Conservation (phyloP, 2,329 filamentous ascomycete species). For the Aspergillus sp. region DNA sequence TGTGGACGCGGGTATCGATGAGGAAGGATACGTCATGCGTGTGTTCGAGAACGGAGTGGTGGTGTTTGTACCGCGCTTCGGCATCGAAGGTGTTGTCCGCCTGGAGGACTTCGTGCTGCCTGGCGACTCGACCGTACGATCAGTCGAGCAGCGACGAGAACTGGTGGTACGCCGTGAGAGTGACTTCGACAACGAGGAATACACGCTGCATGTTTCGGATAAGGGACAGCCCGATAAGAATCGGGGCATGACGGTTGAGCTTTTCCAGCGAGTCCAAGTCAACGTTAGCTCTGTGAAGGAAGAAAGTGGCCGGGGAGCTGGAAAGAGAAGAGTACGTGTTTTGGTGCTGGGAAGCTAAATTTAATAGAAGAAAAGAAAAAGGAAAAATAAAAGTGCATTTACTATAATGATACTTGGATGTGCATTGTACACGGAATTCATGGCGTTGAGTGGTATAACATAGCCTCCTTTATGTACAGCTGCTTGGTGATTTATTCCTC, state of each 20-base stretch:
- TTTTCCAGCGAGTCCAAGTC: slow-evolving; percentile 91
- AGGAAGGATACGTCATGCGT: slow-evolving; percentile 95
- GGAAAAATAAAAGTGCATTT: background rate
- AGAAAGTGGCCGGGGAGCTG: slow-evolving; percentile 69
- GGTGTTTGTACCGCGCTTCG: slow-evolving; percentile 92
- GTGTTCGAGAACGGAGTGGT: slow-evolving; percentile 98
- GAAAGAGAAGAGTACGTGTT: slow-evolving; percentile 70
- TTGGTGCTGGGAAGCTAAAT: slow-evolving; percentile 33
- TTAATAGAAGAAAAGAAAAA: slow-evolving; percentile 1
- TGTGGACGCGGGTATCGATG: slow-evolving; percentile 56
- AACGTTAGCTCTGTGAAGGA: slow-evolving; percentile 91
- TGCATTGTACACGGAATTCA: background rate
- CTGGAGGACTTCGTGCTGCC: slow-evolving; percentile 76
- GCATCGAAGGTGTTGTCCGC: slow-evolving; percentile 88
- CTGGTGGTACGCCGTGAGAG: slow-evolving; percentile 61
- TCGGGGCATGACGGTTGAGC: slow-evolving; percentile 60
- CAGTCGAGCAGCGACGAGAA: slow-evolving; percentile 33
- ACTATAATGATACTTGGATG: slow-evolving; percentile 8
- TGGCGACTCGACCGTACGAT: slow-evolving; percentile 47
- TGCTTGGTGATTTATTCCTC: background rate
- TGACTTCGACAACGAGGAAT: slow-evolving; percentile 82
- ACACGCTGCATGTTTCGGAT: slow-evolving; percentile 64
- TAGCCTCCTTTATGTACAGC: background rate
- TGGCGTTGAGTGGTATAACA: slow-evolving; percentile 2
- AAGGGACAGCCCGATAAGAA: slow-evolving; percentile 44